Base-by-base conservation (phyloP, 257 asterid genomes). In the Salvia rosmarinus region DNA sequence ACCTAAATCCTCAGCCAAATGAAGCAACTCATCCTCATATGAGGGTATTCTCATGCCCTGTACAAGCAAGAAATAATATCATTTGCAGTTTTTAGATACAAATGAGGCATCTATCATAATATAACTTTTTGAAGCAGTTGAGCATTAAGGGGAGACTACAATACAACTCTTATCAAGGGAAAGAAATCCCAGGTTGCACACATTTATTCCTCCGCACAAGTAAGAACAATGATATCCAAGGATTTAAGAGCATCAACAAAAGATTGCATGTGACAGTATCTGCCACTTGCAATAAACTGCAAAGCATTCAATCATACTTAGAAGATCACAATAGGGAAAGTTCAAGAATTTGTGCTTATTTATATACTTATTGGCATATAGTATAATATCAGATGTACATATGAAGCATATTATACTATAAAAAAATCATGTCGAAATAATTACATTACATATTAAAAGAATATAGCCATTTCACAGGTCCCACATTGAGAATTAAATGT, bases 11-110 rank as follows among this genome's bases (percentile, higher is more conserved):
- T 85, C 95, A 9, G 99, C 99, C 85, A 95, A 79, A 87, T 85
- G 81, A 75, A 95, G 96, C 65, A 95, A 86, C 49, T 91, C 98
- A 75, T 85, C 87, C 34, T 89, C 89, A 75, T 95, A 95, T 43
- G 96, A 85, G 62, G 93, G 96, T 68, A 95, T 77, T 76, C 91
- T 84, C 99, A 95, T 88, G 78, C 99, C 99, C 99, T 95, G 81
- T 56, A 85, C 60, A 82, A 76, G 65, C 62, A 35, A 42, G 72
- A 77, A 68, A 34, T 34, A 34, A 28, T 16, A 72, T 35, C 60
- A 46, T 30, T 44, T 32, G 44, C 14, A 63, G 44, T 58, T 71
- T 73, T 32, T 35, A 39, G 50, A 67, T 1, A 71, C n/a, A 23
- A 28, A 37, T 37, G 52, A 52, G 20, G 32, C 51, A 64, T 39